Percentiles rank a stretch among this genome's conserved stretches.
Evolutionary conservation across 73 alveolate genomes (phyloP).

Genomic region (Durusdinium trenchii): DNA sequence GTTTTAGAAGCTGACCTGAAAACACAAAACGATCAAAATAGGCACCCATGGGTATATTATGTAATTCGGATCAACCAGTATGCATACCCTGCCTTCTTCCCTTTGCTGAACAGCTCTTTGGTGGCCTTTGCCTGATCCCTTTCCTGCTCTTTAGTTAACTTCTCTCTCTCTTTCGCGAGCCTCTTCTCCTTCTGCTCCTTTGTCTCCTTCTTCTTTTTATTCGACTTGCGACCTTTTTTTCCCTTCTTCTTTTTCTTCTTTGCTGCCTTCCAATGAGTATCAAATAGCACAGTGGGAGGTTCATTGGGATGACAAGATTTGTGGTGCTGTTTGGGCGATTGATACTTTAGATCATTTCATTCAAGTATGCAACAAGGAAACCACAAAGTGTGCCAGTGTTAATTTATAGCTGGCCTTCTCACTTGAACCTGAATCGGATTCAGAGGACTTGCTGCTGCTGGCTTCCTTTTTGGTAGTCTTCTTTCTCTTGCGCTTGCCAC

Average conservation of each 20-base stretch:
- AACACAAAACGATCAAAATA: too few relatives aligned
- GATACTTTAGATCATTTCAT: background rate
- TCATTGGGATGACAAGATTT: too few relatives aligned
- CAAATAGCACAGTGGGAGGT: background rate
- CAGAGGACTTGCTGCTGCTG: background rate
- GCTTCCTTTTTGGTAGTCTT: background rate
- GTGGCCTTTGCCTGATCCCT: background rate
- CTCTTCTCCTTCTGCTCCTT: too few relatives aligned
- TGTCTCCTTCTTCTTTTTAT: background rate
- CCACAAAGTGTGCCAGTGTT: background rate
- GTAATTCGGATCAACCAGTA: background rate
- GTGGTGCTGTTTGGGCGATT: too few relatives aligned
- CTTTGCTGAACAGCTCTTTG: background rate
- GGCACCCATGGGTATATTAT: too few relatives aligned
- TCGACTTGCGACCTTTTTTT: background rate
- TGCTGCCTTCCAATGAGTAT: background rate
- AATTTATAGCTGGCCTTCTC: background rate
- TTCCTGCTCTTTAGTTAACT: too few relatives aligned
- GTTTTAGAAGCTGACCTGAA: background rate
- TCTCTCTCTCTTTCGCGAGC: too few relatives aligned
- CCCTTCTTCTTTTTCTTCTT: background rate
- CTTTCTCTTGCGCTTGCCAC: background rate
- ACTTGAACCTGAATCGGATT: background rate
- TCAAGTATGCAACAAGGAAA: background rate
- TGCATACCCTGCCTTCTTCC: background rate